Conservation (phyloP, 257 asterid genomes). For the Solanum microdontum region DNA sequence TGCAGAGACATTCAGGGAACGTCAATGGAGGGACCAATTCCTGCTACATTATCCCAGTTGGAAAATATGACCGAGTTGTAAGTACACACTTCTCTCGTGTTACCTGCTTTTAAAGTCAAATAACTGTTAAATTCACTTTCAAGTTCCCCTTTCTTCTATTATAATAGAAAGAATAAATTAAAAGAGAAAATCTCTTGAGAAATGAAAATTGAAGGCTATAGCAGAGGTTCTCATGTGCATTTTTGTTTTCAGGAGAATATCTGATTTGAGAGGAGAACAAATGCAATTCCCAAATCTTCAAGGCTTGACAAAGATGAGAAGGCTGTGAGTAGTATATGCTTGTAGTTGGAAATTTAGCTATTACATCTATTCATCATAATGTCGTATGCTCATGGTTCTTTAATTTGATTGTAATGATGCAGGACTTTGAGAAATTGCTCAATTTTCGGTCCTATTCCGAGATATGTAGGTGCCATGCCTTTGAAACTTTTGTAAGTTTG, state of each 20-base stretch:
- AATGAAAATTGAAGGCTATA: background rate
- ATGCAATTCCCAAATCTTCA: conserved; percentile 45
- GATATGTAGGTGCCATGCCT: conserved; percentile 22
- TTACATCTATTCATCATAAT: background rate
- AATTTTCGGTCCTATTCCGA: conserved; percentile 52
- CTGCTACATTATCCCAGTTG: conserved; percentile 37
- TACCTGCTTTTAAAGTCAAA: background rate
- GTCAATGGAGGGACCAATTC: conserved; percentile 68
- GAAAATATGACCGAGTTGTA: conserved; percentile 40
- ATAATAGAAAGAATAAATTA: background rate
- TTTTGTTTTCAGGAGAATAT: conserved; percentile 53
- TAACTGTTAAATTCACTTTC: background rate
- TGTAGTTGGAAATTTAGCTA: background rate
- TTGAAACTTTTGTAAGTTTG: conserved; percentile 51
- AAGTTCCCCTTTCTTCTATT: background rate
- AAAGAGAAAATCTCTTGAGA: background rate
- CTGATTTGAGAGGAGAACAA: conserved; percentile 43
- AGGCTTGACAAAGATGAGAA: conserved; percentile 6
- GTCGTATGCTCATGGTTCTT: background rate
- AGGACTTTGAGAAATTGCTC: conserved; percentile 78
- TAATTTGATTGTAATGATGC: conserved; percentile 20
- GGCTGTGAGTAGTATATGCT: conserved; percentile 40
- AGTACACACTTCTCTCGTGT: conserved; percentile 10
- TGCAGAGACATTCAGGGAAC: conserved; percentile 82
- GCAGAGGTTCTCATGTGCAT: background rate